phyloP scores from a whole-genome alignment of 345 rosid species.

The Populus nigra region DNA sequence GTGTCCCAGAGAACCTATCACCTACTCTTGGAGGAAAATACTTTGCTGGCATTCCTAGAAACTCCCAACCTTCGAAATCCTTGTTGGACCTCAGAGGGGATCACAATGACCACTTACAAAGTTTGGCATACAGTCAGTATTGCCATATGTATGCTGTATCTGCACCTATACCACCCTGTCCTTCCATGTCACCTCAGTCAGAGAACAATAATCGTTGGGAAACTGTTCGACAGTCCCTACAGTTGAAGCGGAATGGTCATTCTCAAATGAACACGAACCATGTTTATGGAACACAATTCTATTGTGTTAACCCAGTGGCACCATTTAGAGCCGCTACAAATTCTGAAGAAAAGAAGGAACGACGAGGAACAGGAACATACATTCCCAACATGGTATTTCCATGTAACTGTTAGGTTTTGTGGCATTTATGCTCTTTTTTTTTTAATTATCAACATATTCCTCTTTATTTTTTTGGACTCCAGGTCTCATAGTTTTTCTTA shows the following conservation, averaged over 20 bases:
- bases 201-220: slow-evolving; percentile 14
- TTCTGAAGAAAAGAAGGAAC: slow-evolving; percentile 16
- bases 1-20: not conserved
- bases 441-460: no score
- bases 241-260: slow-evolving; percentile 12
- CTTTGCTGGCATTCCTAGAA: slow-evolving; percentile 6
- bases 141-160: slow-evolving; percentile 9
- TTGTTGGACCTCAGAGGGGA: slow-evolving; percentile 33
- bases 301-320: slow-evolving; percentile 1
- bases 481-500: not conserved
- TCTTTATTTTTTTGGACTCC: not conserved
- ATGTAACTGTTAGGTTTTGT: not conserved
- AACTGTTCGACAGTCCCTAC: slow-evolving; percentile 11
- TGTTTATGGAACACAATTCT: slow-evolving; percentile 1
- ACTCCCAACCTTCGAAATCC: slow-evolving; percentile 12
- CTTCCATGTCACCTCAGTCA: slow-evolving; percentile 11
- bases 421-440: not conserved
- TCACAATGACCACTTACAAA: slow-evolving; percentile 21
- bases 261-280: slow-evolving; percentile 11
- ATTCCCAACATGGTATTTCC: slow-evolving; percentile 32
- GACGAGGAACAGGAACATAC: slow-evolving; percentile 32
- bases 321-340: not conserved
- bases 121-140: slow-evolving; percentile 9
- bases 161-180: not conserved
- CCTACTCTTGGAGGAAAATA: slow-evolving; percentile 12